phyloP scores from a whole-genome alignment of 768 basidiomycete species.

The Lentinus tigrinus region DNA sequence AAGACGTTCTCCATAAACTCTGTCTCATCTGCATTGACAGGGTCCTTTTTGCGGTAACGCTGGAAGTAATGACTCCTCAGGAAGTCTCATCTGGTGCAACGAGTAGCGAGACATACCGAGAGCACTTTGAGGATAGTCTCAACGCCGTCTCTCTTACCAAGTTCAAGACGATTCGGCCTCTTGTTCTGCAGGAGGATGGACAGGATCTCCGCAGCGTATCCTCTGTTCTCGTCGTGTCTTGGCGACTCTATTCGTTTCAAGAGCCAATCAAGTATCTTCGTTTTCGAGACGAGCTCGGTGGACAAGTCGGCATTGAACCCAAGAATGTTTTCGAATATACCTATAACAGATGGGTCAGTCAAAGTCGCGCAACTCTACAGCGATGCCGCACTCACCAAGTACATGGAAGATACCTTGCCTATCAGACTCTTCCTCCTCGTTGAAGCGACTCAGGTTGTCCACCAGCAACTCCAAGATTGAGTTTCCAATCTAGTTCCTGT shows the following conservation, averaged over 20 bases:
- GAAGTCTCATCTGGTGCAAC: background rate
- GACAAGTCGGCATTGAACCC: conserved; percentile 82
- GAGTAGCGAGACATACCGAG: conserved; percentile 57
- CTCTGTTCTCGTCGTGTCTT: conserved; percentile 83
- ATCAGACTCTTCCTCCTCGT: conserved; percentile 89
- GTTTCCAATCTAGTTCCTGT: conserved; percentile 61
- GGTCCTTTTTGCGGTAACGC: conserved; percentile 88
- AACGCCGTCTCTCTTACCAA: conserved; percentile 76
- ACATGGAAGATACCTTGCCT: conserved; percentile 91
- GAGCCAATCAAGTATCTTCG: conserved; percentile 76
- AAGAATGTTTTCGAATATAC: conserved; percentile 90
- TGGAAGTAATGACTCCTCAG: conserved; percentile 29
- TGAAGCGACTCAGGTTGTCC: conserved; percentile 84
- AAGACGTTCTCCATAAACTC: conserved; percentile 99
- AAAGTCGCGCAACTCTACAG: background rate
- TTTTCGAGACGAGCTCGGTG: conserved; percentile 66
- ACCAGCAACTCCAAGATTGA: conserved; percentile 87
- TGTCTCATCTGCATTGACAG: conserved; percentile 81
- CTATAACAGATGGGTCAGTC: conserved; percentile 34
- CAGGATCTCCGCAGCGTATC: conserved; percentile 92
- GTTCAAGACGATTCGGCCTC: conserved; percentile 60
- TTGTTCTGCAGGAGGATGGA: conserved; percentile 85
- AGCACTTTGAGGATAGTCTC: conserved; percentile 74
- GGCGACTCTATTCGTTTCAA: conserved; percentile 72
- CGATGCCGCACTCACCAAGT: conserved; percentile 51